Evolutionary conservation across 805 yeast species (phyloP).

Genomic region (Saturnispora sanitii): DNA sequence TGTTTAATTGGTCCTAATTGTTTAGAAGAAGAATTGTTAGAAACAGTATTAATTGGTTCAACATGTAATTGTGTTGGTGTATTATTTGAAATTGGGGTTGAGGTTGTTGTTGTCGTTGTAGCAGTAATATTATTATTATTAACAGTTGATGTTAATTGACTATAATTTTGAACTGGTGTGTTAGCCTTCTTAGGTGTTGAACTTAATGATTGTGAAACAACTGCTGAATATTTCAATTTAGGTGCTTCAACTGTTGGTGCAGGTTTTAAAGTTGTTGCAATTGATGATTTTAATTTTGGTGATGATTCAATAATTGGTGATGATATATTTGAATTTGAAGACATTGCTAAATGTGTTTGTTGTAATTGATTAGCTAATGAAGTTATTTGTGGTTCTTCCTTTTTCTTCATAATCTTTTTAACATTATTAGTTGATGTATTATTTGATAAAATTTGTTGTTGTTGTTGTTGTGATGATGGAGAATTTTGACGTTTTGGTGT

Average conservation of each 20-base stretch:
- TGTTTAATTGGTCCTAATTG: constrained; percentile 1
- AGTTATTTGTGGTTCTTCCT: constrained; percentile 3
- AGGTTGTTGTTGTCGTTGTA: background rate
- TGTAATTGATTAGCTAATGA: constrained; percentile 12
- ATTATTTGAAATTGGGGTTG: background rate
- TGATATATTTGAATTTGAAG: constrained; percentile 15
- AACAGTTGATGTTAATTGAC: background rate
- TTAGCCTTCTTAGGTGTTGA: background rate
- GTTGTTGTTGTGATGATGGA: constrained; percentile 8
- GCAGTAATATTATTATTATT: background rate
- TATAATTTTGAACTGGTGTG: constrained; percentile 4
- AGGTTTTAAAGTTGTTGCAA: constrained; percentile 4
- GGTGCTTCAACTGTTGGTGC: constrained; percentile 8
- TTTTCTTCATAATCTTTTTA: constrained; percentile 4
- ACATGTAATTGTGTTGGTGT: too few species aligned
- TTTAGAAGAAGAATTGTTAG: background rate
- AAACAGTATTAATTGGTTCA: background rate
- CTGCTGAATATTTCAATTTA: constrained; percentile 7
- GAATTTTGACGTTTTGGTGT: constrained; percentile 9
- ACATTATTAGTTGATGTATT: background rate
- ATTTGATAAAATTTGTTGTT: background rate
- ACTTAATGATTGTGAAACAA: constrained; percentile 3
- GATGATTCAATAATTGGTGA: background rate
- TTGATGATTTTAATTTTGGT: background rate
- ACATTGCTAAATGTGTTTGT: constrained; percentile 16